Evolutionary conservation across 306 rosid species (phyloP).

Genomic region (Fragaria iinumae): DNA sequence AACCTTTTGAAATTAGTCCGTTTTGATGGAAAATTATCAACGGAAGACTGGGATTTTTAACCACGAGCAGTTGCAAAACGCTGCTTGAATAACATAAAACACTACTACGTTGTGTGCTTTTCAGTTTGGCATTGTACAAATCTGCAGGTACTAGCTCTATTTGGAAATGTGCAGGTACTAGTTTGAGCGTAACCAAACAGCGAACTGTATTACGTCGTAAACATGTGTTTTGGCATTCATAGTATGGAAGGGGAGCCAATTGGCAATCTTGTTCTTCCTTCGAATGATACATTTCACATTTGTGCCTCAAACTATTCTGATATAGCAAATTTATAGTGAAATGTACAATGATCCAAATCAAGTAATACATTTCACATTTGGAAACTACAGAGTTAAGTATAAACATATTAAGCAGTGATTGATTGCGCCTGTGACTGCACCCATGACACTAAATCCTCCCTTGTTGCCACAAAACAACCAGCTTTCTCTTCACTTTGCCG

Average conservation of each 20-base stretch:
- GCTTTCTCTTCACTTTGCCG: slow-evolving; percentile 62
- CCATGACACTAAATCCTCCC: slow-evolving; percentile 83
- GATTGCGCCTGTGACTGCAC: slow-evolving; percentile 49
- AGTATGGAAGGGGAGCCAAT: slow-evolving; percentile 7
- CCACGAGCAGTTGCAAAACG: background rate
- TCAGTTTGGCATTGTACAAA: background rate
- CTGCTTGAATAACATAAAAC: background rate
- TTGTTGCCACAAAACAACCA: slow-evolving; percentile 68
- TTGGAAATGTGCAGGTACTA: background rate
- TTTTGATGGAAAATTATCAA: background rate
- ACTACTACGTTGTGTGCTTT: background rate
- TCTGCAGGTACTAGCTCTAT: background rate
- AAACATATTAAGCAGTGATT: background rate
- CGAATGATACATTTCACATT: background rate
- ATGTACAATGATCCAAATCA: background rate
- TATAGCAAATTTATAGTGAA: background rate
- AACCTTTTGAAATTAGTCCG: background rate
- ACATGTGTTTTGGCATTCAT: background rate
- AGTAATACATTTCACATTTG: slow-evolving; percentile 10
- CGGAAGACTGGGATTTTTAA: background rate
- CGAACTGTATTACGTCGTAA: background rate
- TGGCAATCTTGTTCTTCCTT: background rate
- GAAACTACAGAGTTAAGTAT: background rate
- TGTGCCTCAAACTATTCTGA: background rate
- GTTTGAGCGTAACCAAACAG: background rate